Evolutionary conservation across 148 eudicot species (phyloP).

Genomic region (Limonium bicolor): DNA sequence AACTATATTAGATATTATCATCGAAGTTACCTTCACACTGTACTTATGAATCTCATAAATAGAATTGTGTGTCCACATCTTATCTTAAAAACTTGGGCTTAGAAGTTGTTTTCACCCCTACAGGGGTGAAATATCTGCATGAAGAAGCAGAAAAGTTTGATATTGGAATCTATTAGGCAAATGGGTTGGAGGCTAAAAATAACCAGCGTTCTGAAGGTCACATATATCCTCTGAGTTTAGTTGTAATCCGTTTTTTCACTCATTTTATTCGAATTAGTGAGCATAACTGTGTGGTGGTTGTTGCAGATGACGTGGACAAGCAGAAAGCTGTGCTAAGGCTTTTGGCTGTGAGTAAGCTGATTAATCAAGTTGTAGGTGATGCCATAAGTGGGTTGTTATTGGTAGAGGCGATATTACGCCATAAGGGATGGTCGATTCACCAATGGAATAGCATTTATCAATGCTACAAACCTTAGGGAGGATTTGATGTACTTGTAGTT

Average conservation of each 20-base stretch:
- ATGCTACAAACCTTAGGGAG: too few relatives aligned
- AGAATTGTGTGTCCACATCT: slow-evolving; percentile 92
- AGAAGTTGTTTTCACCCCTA: slow-evolving; percentile 70
- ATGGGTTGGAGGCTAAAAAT: slow-evolving; percentile 62
- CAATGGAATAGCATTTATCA: slow-evolving; percentile 79
- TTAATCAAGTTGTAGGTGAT: slow-evolving; percentile 97
- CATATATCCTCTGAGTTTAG: too few relatives aligned
- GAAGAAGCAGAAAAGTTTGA: slow-evolving; percentile 77
- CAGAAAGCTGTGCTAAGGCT: slow-evolving; percentile 72
- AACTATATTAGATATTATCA: too few relatives aligned
- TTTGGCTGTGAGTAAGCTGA: slow-evolving; percentile 69
- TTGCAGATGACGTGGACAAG: slow-evolving; percentile 60
- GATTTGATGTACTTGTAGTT: too few relatives aligned
- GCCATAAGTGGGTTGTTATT: slow-evolving; percentile 84
- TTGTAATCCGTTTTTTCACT: too few relatives aligned
- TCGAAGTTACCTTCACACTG: too few relatives aligned
- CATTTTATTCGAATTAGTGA: neutral
- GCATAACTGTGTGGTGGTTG: too few relatives aligned
- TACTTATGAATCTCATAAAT: too few relatives aligned
- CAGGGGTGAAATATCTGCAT: slow-evolving; percentile 88
- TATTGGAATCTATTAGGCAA: slow-evolving; percentile 85
- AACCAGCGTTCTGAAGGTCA: slow-evolving; percentile 49
- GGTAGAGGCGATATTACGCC: slow-evolving; percentile 69
- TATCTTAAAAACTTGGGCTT: slow-evolving; percentile 60
- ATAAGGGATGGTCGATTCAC: slow-evolving; percentile 72